Evolutionary conservation across 2,329 filamentous ascomycete species (phyloP).

Genomic region (Escovopsis sp.): DNA sequence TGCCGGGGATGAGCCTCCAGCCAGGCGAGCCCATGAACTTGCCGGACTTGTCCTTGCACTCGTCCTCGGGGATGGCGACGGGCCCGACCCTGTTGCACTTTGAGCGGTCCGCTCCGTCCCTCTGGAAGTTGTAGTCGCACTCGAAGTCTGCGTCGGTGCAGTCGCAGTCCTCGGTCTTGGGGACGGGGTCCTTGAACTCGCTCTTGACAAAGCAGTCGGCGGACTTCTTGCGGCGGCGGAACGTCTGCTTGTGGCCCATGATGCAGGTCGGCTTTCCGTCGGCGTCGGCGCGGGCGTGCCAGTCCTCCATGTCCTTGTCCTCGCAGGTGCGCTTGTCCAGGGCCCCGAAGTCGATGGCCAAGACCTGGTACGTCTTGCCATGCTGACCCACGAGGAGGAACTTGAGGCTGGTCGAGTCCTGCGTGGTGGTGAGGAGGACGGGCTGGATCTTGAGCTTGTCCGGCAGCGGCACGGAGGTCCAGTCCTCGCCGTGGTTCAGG

Average conservation of each 20-base stretch:
- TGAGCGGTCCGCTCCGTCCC: conserved; percentile 45
- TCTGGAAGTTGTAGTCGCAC: conserved; percentile 85
- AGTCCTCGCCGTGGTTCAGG: conserved; percentile 74
- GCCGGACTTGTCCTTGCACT: conserved; percentile 42
- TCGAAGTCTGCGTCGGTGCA: conserved; percentile 82
- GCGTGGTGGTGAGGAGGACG: conserved; percentile 67
- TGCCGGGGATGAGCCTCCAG: conserved; percentile 80
- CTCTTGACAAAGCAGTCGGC: conserved; percentile 80
- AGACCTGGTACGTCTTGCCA: conserved; percentile 44
- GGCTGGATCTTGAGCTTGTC: conserved; percentile 54
- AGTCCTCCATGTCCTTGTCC: conserved; percentile 68
- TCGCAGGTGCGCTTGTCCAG: conserved; percentile 69
- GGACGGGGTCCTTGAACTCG: conserved; percentile 65
- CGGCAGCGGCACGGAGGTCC: conserved; percentile 58
- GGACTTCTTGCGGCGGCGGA: conserved; percentile 68
- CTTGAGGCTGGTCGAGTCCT: conserved; percentile 84
- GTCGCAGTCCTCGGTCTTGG: conserved; percentile 59
- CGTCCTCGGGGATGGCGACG: conserved; percentile 52
- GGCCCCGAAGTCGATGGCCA: conserved; percentile 70
- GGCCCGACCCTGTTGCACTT: conserved; percentile 53
- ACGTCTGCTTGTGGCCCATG: conserved; percentile 92
- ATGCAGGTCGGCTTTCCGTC: conserved; percentile 74
- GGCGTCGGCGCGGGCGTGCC: conserved; percentile 70
- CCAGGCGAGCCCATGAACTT: conserved; percentile 78
- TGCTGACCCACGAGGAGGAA: conserved; percentile 63